Evolutionary conservation across 2,329 filamentous ascomycete genomes (phyloP).

Genomic region (Berkeleyomyces rouxiae): DNA sequence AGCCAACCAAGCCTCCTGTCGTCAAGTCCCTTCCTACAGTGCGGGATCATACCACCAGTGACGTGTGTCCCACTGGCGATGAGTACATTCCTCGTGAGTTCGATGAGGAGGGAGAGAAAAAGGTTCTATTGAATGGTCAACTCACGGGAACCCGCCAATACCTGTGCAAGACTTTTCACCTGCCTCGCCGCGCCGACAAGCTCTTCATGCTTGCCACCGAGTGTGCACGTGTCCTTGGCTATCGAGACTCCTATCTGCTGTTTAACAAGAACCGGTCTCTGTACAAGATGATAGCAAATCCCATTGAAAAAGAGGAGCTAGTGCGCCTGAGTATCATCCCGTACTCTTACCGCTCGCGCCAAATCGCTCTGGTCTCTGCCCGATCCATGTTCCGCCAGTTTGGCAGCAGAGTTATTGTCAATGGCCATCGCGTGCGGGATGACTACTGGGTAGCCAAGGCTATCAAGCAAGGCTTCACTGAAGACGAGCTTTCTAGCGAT

Average conservation of each 20-base stretch:
- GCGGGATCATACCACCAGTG: conserved; percentile 91
- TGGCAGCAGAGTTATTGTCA: conserved; percentile 79
- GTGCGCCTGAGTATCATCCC: conserved; percentile 90
- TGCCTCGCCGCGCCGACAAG: conserved; percentile 80
- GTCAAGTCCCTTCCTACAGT: conserved; percentile 84
- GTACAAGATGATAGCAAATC: conserved; percentile 93
- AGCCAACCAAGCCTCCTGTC: conserved; percentile 53
- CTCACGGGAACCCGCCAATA: conserved; percentile 73
- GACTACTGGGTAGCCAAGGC: conserved; percentile 99
- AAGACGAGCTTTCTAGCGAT: conserved; percentile 88
- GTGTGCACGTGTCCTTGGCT: conserved; percentile 82
- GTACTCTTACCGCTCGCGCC: conserved; percentile 93
- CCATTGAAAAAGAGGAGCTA: conserved; percentile 89
- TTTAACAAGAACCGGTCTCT: conserved; percentile 98
- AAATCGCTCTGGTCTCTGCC: conserved; percentile 95
- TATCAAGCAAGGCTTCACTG: conserved; percentile 92
- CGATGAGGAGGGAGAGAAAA: conserved; percentile 86
- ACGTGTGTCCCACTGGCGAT: conserved; percentile 74
- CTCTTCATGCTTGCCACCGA: conserved; percentile 98
- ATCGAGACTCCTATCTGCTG: conserved; percentile 90
- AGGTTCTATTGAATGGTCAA: conserved; percentile 71
- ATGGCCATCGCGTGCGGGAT: conserved; percentile 79
- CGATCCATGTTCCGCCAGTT: conserved; percentile 98
- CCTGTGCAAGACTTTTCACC: conserved; percentile 81
- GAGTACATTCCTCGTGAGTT: conserved; percentile 90